phyloP scores from a whole-genome alignment of 345 rosid species.

The Corchorus capsularis region DNA sequence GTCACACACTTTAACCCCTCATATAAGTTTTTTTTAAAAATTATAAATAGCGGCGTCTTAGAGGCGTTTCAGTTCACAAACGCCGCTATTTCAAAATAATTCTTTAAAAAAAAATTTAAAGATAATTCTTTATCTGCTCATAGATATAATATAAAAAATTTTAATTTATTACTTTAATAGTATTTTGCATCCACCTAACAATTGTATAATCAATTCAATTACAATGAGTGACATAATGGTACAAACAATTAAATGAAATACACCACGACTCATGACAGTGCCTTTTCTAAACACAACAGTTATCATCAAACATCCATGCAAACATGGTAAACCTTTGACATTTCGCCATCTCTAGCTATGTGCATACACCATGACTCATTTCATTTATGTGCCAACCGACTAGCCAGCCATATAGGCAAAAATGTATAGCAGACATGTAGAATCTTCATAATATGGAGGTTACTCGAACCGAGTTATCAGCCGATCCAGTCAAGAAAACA shows the following conservation, averaged over 20 bases:
- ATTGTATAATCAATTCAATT: too few relatives aligned
- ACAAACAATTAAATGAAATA: slow-evolving; percentile 13
- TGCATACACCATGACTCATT: too few relatives aligned
- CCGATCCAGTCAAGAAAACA: slow-evolving; percentile 67
- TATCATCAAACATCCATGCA: neutral
- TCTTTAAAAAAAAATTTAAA: too few relatives aligned
- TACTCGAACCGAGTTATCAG: slow-evolving; percentile 68
- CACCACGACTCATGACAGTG: neutral
- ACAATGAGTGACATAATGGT: neutral
- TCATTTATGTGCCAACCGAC: neutral
- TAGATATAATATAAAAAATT: too few relatives aligned
- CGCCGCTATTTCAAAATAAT: too few relatives aligned
- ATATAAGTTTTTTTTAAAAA: too few relatives aligned
- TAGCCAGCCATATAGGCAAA: neutral
- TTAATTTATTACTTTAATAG: too few relatives aligned
- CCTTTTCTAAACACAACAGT: slow-evolving; percentile 3
- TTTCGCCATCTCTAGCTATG: neutral
- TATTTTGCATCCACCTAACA: too few relatives aligned
- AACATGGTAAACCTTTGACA: neutral
- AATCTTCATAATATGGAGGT: slow-evolving; percentile 42
- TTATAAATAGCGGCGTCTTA: too few relatives aligned
- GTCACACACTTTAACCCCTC: too few relatives aligned
- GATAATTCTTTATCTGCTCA: too few relatives aligned
- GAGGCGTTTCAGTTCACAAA: too few relatives aligned
- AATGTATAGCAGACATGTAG: neutral